Evolutionary conservation across 495 filamentous ascomycete species (phyloP).

Genomic region (Massariosphaeria phaeospora): DNA sequence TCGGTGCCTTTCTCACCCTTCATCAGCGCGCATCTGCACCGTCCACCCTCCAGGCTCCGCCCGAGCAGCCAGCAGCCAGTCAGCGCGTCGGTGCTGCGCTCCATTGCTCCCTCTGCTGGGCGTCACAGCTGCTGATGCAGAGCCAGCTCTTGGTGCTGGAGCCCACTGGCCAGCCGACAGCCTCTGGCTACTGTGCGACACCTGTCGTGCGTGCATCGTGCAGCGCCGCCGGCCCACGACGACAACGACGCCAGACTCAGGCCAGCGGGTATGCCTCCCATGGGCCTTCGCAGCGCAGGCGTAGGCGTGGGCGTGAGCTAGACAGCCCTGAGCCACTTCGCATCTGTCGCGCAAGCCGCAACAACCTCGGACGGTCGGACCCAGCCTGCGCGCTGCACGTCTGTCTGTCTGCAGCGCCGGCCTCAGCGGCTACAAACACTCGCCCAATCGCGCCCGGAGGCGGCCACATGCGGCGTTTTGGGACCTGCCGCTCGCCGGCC

Average conservation of each 20-base stretch:
- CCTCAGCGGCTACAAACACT: constrained; percentile 29
- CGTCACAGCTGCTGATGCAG: constrained; percentile 2
- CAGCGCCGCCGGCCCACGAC: not conserved
- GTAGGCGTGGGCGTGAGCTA: no score
- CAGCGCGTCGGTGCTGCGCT: not conserved
- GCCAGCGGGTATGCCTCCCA: no score
- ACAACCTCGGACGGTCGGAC: no score
- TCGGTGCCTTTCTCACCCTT: no score
- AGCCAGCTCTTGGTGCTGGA: constrained; percentile 13
- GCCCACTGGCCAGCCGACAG: not conserved
- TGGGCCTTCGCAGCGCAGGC: no score
- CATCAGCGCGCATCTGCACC: no score
- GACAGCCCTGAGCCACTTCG: constrained; percentile 21
- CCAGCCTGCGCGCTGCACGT: constrained; percentile 2
- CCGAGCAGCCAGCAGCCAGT: not conserved
- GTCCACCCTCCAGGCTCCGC: not conserved
- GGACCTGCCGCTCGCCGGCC: constrained; percentile 18
- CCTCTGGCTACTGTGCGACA: no score
- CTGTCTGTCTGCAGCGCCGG: not conserved
- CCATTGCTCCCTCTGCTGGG: not conserved
- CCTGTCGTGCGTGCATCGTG: constrained; percentile 2
- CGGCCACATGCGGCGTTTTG: constrained; percentile 18
- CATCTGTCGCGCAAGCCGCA: constrained; percentile 32
- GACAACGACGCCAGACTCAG: constrained; percentile 15
- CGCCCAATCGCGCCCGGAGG: constrained; percentile 18